Evolutionary conservation across 2,329 filamentous ascomycete genomes (phyloP), one percentile per base, ranked within the genome.

Genomic region (Fusarium heterosporum): DNA sequence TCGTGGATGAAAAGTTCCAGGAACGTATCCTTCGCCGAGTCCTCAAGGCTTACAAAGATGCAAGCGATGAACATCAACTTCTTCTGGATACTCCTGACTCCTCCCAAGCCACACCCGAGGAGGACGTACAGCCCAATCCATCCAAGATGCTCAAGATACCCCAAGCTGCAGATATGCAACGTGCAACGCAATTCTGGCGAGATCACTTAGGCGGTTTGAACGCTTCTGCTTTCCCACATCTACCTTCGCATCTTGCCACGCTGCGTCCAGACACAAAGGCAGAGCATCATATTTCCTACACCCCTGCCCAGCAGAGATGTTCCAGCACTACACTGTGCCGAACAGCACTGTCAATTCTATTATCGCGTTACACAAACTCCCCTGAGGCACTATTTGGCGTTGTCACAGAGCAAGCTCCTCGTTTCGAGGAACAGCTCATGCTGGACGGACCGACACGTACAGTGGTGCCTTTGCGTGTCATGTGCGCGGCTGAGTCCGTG

Each of bases 201-300:
- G 12, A 40, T 0, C 36, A 58, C 13, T 36, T 61, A 4, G 17
- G 14, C 2, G 46, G 22, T 3, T 16, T 61, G 12, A 26, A 58
- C 52, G 57, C 57, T 14, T 61, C 53, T 13, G 32, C 46, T 7
- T 61, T 61, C 12, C 53, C 57, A 7, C 46, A 58, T 28, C 11
- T 52, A 12, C 4, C 16, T 30, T 29, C 28, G 6, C 53, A 26
- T 0, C 13, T 61, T 8, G 14, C 8, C 8, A 9, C 22, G 7
- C 40, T 54, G 14, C 36, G 8, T n/a, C 57, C 57, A 8, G 8
- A 36, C 8, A 4, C 28, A 2, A 22, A n/a, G 28, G 16, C 17
- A 6, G 29, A 58, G 8, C 40, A 61, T 10, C 28, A 6, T 3
- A 16, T 47, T 3, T 2, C 25, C 1, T 52, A 30, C 17, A 0